Evolutionary conservation across 2,329 filamentous ascomycete genomes (phyloP).

Genomic region (Plenodomus lindquistii): DNA sequence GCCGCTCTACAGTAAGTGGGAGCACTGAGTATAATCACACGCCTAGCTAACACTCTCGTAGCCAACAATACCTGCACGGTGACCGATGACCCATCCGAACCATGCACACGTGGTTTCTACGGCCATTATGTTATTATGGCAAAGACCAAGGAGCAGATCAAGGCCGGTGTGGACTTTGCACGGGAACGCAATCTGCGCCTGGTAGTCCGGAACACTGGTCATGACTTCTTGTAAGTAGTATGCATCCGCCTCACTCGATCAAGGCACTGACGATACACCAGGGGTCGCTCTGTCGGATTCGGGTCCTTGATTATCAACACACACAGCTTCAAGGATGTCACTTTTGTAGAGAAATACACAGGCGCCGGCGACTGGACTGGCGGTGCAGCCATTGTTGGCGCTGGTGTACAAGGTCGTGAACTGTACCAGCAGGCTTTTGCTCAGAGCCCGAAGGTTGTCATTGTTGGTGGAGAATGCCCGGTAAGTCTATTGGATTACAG

Average conservation of each 20-base stretch:
- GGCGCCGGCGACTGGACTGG: constrained; percentile 40
- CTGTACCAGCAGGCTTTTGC: constrained; percentile 35
- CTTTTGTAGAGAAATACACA: constrained; percentile 34
- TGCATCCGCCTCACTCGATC: neutral
- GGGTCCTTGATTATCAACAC: constrained; percentile 43
- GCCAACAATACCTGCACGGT: constrained; percentile 42
- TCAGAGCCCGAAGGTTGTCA: constrained; percentile 35
- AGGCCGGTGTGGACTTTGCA: constrained; percentile 41
- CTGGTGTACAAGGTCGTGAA: constrained; percentile 42
- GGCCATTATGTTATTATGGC: constrained; percentile 40
- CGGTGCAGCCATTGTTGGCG: constrained; percentile 35
- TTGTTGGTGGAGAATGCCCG: constrained; percentile 45
- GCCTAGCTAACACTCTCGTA: too few relatives aligned
- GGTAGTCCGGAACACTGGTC: constrained; percentile 42
- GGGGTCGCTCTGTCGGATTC: constrained; percentile 40
- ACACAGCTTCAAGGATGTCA: constrained; percentile 41
- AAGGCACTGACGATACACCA: constrained; percentile 4
- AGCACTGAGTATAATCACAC: too few relatives aligned
- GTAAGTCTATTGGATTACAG: constrained; percentile 12
- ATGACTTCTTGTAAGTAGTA: constrained; percentile 35
- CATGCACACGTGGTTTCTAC: constrained; percentile 40
- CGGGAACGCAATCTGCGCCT: constrained; percentile 35
- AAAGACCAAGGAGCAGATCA: constrained; percentile 37
- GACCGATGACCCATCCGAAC: constrained; percentile 23
- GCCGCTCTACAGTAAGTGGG: constrained; percentile 38